Conservation (phyloP, 2,329 filamentous ascomycete species). For the Tolypocladium ovalisporum region DNA sequence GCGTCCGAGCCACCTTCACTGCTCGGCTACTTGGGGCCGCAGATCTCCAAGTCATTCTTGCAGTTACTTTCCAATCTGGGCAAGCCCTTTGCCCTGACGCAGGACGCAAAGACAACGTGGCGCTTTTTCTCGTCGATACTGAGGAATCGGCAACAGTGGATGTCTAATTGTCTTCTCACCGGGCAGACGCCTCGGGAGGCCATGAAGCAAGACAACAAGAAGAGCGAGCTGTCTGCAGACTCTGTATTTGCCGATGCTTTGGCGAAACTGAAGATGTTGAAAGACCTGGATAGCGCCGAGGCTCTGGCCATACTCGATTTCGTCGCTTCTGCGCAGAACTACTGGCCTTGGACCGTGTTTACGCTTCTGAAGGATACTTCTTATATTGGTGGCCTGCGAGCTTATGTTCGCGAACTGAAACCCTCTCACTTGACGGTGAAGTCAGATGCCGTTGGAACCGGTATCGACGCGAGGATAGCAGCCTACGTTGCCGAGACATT, state of each 20-base stretch:
- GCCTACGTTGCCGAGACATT: slow-evolving; percentile 79
- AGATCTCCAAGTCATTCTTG: slow-evolving; percentile 76
- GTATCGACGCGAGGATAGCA: slow-evolving; percentile 59
- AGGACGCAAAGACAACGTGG: slow-evolving; percentile 65
- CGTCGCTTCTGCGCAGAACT: slow-evolving; percentile 77
- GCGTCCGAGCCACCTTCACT: slow-evolving; percentile 79
- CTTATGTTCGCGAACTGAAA: slow-evolving; percentile 53
- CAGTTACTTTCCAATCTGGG: slow-evolving; percentile 67
- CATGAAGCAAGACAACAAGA: slow-evolving; percentile 44
- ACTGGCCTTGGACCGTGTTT: slow-evolving; percentile 90
- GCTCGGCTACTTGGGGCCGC: slow-evolving; percentile 77
- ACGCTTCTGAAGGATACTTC: slow-evolving; percentile 61
- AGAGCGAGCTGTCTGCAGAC: slow-evolving; percentile 36
- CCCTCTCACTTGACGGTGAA: slow-evolving; percentile 41
- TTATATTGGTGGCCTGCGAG: slow-evolving; percentile 62
- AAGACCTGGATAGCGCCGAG: slow-evolving; percentile 51
- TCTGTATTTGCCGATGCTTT: slow-evolving; percentile 69
- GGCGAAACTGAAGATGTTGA: slow-evolving; percentile 55
- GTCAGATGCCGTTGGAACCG: slow-evolving; percentile 43
- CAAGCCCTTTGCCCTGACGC: slow-evolving; percentile 56
- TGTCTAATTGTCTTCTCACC: slow-evolving; percentile 85
- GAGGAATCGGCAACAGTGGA: slow-evolving; percentile 87
- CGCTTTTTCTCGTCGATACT: slow-evolving; percentile 77
- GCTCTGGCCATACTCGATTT: slow-evolving; percentile 75
- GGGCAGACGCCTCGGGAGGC: slow-evolving; percentile 74